Evolutionary conservation across 164 flowering plant species (phyloP).

Genomic region (Vitis labrusca): DNA sequence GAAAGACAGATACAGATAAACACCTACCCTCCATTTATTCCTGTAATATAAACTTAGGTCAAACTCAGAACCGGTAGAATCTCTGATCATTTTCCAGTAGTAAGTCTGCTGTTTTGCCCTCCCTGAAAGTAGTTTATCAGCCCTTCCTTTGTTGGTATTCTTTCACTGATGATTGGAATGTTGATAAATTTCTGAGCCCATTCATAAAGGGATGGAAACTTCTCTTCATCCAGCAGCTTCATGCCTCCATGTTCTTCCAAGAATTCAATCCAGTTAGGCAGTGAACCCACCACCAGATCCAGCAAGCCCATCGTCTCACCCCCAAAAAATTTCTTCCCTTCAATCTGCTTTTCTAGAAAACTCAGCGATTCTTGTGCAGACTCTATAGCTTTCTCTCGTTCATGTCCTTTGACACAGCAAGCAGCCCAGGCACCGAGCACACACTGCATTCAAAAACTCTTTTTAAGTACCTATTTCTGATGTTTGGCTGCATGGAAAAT

Average conservation of each 20-base stretch:
- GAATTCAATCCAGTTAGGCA: slow-evolving; percentile 20
- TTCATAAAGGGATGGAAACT: slow-evolving; percentile 25
- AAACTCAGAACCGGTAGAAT: too few species aligned
- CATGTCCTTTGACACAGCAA: slow-evolving; percentile 12
- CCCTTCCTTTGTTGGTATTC: slow-evolving; percentile 24
- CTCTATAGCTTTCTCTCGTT: slow-evolving; percentile 23
- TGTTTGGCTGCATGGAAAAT: too few species aligned
- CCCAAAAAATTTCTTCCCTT: slow-evolving; percentile 34
- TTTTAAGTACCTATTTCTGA: too few species aligned
- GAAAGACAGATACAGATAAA: too few species aligned
- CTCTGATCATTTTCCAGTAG: too few species aligned
- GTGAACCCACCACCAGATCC: slow-evolving; percentile 30
- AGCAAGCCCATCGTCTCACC: slow-evolving; percentile 25
- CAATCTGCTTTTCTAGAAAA: slow-evolving; percentile 23
- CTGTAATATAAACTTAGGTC: too few species aligned
- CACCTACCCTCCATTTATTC: too few species aligned
- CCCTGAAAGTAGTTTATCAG: slow-evolving; percentile 17
- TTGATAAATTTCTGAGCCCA: slow-evolving; percentile 25
- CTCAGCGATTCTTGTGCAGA: slow-evolving; percentile 20
- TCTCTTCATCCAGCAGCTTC: slow-evolving; percentile 25
- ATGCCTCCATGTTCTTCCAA: slow-evolving; percentile 32
- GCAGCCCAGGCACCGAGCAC: slow-evolving; percentile 8
- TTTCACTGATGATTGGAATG: slow-evolving; percentile 28
- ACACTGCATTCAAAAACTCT: slow-evolving; percentile 3
- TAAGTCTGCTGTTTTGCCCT: too few species aligned